phyloP scores from a whole-genome alignment of 2,329 filamentous ascomycete genomes.

The Pseudogymnoascus sp. region DNA sequence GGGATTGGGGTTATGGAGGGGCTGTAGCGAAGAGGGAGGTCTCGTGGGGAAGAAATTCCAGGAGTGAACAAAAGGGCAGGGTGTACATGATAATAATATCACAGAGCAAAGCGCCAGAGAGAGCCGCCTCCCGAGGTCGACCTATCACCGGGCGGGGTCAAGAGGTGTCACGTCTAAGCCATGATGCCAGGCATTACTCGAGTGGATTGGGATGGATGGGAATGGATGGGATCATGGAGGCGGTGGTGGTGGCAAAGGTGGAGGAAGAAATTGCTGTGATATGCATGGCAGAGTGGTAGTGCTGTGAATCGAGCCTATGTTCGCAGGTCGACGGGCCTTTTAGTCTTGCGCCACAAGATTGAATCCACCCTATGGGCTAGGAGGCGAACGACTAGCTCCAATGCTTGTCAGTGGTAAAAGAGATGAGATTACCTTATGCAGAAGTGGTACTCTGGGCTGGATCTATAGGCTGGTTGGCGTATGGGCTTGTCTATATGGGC shows the following conservation, averaged over 20 bases:
- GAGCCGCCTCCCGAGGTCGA: background rate
- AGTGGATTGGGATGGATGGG: constrained; percentile 8
- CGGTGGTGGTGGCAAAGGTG: constrained; percentile 7
- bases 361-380: background rate
- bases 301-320: constrained; percentile 1
- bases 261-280: constrained; percentile 8
- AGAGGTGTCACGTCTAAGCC: constrained; percentile 7
- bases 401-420: constrained; percentile 7
- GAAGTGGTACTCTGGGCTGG: background rate
- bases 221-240: constrained; percentile 8
- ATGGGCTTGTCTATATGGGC: background rate
- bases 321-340: background rate
- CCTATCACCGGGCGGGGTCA: constrained; percentile 7
- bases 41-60: constrained; percentile 8
- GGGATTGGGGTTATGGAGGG: background rate
- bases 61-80: constrained; percentile 6
- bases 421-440: constrained; percentile 9
- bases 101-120: background rate
- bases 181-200: constrained; percentile 8
- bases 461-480: background rate
- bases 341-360: constrained; percentile 9
- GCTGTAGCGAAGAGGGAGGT: background rate
- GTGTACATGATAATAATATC: constrained; percentile 8
- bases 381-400: background rate
- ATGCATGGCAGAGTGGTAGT: constrained; percentile 7